These are phyloP conservation scores for Vicia faba DNA, from an alignment of 306 rosid species.

Conservation along the genomic window DNA sequence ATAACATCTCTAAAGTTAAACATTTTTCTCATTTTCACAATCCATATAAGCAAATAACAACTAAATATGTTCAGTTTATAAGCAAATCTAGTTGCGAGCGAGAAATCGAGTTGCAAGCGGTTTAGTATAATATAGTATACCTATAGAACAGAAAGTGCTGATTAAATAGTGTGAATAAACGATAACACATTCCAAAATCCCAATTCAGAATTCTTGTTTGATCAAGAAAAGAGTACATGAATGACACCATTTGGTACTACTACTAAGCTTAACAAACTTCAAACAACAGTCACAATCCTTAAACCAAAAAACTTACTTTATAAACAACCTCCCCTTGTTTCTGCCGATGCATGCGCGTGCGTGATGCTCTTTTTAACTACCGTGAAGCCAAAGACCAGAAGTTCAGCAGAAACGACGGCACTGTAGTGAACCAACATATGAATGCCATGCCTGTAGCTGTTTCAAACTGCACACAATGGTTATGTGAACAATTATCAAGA, in stretches of 20 bases:
- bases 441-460: conserved; percentile 91
- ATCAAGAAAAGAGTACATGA: conserved; percentile 20
- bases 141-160: too few species aligned
- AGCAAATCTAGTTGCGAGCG: too few species aligned
- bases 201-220: conserved; percentile 32
- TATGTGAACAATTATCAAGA: conserved; percentile 57
- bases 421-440: conserved; percentile 74
- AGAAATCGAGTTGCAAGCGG: too few species aligned
- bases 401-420: conserved; percentile 82
- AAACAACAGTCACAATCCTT: conserved; percentile 8
- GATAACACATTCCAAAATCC: conserved; percentile 20
- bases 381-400: conserved; percentile 80
- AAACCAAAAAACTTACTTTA: conserved; percentile 36
- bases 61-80: too few species aligned
- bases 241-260: conserved; percentile 26
- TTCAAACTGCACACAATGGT: conserved; percentile 79
- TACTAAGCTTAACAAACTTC: conserved; percentile 8
- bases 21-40: too few species aligned
- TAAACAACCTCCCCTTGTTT: conserved; percentile 25
- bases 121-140: too few species aligned
- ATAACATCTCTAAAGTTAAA: too few species aligned
- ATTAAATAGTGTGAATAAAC: background rate
- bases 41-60: too few species aligned
- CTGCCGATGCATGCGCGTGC: background rate
- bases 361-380: conserved; percentile 32